phyloP scores from a whole-genome alignment of 1,284 basidiomycete genomes.

The Ceratobasidium theobromae region DNA sequence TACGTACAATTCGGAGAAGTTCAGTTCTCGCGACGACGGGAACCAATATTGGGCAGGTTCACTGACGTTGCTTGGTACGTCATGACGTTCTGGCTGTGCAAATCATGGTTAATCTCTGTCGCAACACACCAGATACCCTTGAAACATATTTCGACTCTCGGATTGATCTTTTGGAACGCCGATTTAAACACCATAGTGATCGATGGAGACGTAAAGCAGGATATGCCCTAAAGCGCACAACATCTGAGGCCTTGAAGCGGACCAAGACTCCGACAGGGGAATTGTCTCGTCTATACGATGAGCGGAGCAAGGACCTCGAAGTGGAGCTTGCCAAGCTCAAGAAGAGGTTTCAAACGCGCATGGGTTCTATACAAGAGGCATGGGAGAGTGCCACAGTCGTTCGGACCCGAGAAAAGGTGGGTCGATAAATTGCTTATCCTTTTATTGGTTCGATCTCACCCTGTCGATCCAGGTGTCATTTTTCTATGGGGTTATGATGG shows the following conservation, averaged over 20 bases:
- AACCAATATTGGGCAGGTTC: constrained; percentile 52
- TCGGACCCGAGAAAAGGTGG: constrained; percentile 79
- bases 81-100: neutral
- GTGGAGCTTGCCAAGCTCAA: constrained; percentile 81
- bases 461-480: constrained; percentile 60
- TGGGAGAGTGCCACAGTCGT: constrained; percentile 91
- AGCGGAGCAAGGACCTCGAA: constrained; percentile 68
- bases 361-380: constrained; percentile 67
- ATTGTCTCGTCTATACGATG: constrained; percentile 43
- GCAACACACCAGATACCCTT: constrained; percentile 62
- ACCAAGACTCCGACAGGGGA: constrained; percentile 70
- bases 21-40: constrained; percentile 15
- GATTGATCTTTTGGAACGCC: constrained; percentile 84
- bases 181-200: constrained; percentile 82
- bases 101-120: neutral
- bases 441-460: neutral
- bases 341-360: constrained; percentile 72
- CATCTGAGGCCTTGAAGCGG: constrained; percentile 45
- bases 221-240: constrained; percentile 50
- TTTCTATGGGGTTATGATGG: constrained; percentile 85
- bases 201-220: constrained; percentile 78
- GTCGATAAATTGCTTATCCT: neutral
- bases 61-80: constrained; percentile 71
- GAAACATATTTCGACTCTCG: constrained; percentile 90
- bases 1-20: constrained; percentile 5